These are phyloP conservation scores for Setaria italica DNA, from an alignment of 202 grass and related monocot species.

Conservation along the genomic window DNA sequence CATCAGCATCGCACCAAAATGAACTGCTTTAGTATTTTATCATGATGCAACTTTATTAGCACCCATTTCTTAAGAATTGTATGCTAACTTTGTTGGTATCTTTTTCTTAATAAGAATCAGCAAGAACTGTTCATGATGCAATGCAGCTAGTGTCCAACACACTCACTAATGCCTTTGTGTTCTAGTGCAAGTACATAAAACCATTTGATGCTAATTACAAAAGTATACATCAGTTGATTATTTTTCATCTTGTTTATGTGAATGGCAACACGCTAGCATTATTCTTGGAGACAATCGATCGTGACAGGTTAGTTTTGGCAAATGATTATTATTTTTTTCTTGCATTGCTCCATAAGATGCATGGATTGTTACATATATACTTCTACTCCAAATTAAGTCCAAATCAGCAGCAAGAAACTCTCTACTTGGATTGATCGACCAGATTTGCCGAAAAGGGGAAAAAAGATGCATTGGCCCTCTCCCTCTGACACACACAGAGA, in stretches of 20 bases:
- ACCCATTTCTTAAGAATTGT: not conserved
- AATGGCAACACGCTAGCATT: not conserved
- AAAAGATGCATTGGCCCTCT: not conserved
- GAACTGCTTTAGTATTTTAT: not conserved
- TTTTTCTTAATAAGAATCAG: not conserved
- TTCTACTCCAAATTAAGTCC: not conserved
- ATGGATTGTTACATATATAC: not conserved
- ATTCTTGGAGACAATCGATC: not conserved
- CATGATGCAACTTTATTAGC: not conserved
- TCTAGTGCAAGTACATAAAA: not conserved
- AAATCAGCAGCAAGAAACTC: conserved; percentile 30
- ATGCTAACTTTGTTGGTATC: not conserved
- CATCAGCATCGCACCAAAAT: not conserved
- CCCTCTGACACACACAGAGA: no score
- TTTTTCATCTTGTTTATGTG: not conserved
- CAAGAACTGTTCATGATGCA: not conserved
- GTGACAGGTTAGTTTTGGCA: not conserved
- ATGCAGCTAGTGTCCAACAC: not conserved
- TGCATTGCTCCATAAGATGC: not conserved
- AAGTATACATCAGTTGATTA: no score
- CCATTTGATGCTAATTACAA: not conserved
- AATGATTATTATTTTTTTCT: not conserved
- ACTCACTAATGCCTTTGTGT: not conserved
- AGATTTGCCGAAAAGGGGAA: not conserved
- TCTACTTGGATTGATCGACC: not conserved